Evolutionary conservation across 306 rosid genomes (phyloP), one percentile per base, ranked within the genome.

Genomic region (Rubus idaeus): DNA sequence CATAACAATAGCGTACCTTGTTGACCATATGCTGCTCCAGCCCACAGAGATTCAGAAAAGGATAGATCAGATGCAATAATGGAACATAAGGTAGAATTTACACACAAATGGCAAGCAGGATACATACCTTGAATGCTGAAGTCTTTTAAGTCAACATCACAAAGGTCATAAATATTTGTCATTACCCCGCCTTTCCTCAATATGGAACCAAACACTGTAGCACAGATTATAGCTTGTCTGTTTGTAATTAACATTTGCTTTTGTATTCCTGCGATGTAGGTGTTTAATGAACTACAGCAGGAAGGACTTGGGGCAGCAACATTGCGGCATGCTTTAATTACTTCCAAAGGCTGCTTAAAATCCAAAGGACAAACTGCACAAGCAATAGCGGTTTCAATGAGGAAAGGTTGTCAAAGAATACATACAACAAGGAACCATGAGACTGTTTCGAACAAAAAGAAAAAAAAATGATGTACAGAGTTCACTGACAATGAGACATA

Each of bases 121-220:
- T 73, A 70, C 41, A 58, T 81, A 95, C 99, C 91, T 92, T 89
- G 99, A 78, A 95, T 82, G 85, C 99, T 95, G 84, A 95, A 95
- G 86, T 95, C 99, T 91, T 95, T 95, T 88, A 95, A 88, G 80
- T 95, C 99, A 40, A 95, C 91, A 47, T 95, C 97, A 79, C 99
- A 95, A 74, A 95, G 99, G 86, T 90, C 87, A 78, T 88, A 95
- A 79, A 95, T 82, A 88, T 95, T 88, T 53, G 91, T 84, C 86
- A 88, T 78, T 20, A 95, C 91, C 81, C 99, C 97, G 46, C 94
- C 94, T 82, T 91, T 90, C 49, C 97, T 90, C 69, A 95, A 89
- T 88, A 87, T 83, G 76, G 99, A 90, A 51, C 99, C 99, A 75
- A 95, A 95, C 79, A 90, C 84, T 44, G 97, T 87, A 30, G 99